Percentiles rank a stretch among this genome's conserved stretches.
Conservation (phyloP, 345 rosid genomes). For the Acer negundo region DNA sequence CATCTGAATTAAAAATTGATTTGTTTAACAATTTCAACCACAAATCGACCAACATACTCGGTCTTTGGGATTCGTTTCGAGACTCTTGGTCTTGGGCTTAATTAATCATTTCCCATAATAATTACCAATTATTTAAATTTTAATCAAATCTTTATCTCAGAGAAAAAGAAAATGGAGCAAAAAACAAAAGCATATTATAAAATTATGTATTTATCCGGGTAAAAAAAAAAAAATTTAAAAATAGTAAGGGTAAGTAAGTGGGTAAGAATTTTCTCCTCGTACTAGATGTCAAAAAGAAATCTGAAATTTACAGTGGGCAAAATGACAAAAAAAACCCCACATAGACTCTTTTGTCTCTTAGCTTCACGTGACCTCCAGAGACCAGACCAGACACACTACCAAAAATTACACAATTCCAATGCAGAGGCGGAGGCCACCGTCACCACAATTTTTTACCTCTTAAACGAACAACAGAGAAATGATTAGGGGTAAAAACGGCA, state of each 20-base stretch:
- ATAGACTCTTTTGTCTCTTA: constrained; percentile 32
- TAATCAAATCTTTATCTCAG: neutral
- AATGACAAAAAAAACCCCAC: constrained; percentile 25
- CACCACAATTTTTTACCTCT: constrained; percentile 1
- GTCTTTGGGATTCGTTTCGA: constrained; percentile 29
- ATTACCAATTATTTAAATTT: neutral
- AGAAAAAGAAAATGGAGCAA: no score
- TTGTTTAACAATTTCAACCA: constrained; percentile 7
- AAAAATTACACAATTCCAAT: constrained; percentile 8
- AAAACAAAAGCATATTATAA: neutral
- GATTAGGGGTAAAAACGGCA: constrained; percentile 42
- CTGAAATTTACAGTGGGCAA: constrained; percentile 36
- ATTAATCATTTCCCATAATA: neutral
- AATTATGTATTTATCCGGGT: neutral
- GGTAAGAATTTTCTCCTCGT: constrained; percentile 4
- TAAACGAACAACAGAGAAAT: constrained; percentile 33
- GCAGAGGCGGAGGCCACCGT: neutral
- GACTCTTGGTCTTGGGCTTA: neutral
- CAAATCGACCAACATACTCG: constrained; percentile 53
- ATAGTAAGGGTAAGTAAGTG: neutral
- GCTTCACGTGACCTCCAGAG: constrained; percentile 46
- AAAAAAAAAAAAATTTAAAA: neutral
- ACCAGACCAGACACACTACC: neutral
- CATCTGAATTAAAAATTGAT: neutral
- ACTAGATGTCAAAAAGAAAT: constrained; percentile 3